These are phyloP conservation scores for Phytophthora hibernalis DNA, from an alignment of 352 stramenopile species.

Conservation along the genomic window DNA sequence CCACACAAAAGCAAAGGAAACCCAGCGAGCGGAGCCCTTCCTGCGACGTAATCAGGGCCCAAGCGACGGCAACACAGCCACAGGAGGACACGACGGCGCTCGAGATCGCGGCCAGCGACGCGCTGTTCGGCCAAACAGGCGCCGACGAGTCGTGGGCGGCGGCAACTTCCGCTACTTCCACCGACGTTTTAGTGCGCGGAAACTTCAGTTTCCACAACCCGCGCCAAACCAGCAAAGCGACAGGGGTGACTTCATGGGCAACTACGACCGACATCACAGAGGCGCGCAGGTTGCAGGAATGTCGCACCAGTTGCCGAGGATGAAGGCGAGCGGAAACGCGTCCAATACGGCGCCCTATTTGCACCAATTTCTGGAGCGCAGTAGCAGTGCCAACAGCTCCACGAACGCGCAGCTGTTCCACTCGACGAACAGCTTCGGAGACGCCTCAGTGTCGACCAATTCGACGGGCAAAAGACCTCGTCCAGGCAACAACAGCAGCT, in stretches of 20 bases:
- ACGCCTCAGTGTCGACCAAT: constrained; percentile 11
- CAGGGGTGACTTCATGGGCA: constrained; percentile 25
- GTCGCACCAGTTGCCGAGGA: constrained; percentile 36
- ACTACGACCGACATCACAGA: constrained; percentile 47
- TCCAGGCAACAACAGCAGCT: constrained; percentile 27
- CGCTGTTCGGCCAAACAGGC: constrained; percentile 45
- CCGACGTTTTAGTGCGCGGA: background rate
- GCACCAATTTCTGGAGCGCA: constrained; percentile 44
- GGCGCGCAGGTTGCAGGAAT: constrained; percentile 3
- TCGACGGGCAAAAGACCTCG: constrained; percentile 29
- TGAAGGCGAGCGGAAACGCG: constrained; percentile 22
- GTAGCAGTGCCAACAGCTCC: constrained; percentile 27
- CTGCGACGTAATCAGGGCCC: constrained; percentile 1
- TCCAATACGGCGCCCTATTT: constrained; percentile 28
- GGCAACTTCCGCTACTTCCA: background rate
- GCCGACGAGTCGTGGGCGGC: constrained; percentile 43
- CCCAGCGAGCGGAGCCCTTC: constrained; percentile 14
- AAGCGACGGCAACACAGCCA: constrained; percentile 28
- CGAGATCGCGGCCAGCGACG: constrained; percentile 47
- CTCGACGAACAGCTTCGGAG: constrained; percentile 13
- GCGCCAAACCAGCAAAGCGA: constrained; percentile 1
- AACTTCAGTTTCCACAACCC: constrained; percentile 9
- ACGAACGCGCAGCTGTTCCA: constrained; percentile 32
- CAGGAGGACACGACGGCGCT: constrained; percentile 48
- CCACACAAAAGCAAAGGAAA: constrained; percentile 13